These are phyloP conservation scores for Tephrocybe sp. DNA, from an alignment of 768 basidiomycete species.

Conservation along the genomic window DNA sequence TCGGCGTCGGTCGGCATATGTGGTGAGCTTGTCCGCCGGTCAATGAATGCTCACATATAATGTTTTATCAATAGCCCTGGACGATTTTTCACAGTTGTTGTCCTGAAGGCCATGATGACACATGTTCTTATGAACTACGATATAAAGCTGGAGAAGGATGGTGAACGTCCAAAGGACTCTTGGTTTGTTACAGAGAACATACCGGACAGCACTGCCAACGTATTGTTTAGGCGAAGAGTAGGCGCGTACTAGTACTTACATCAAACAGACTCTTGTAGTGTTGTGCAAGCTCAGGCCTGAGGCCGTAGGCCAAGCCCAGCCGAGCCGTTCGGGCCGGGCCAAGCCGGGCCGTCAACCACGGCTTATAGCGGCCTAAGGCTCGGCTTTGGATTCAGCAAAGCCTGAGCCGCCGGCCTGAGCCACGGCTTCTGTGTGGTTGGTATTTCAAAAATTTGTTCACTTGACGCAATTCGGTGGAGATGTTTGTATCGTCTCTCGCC, in stretches of 20 bases:
- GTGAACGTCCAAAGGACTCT: constrained; percentile 4
- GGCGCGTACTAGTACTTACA: not conserved
- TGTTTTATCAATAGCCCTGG: constrained; percentile 31
- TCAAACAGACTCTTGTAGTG: not conserved
- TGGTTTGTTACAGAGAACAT: constrained; percentile 11
- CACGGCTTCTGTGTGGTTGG: not conserved
- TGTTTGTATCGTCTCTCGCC: too few relatives aligned
- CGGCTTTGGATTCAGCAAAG: not conserved
- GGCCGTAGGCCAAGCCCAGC: not conserved
- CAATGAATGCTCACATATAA: not conserved
- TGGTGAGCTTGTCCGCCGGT: constrained; percentile 16
- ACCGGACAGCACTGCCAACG: constrained; percentile 12
- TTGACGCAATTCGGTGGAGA: too few relatives aligned
- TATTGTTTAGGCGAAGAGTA: constrained; percentile 14
- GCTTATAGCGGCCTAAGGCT: not conserved
- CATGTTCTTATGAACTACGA: constrained; percentile 39
- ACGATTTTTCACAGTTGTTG: constrained; percentile 39
- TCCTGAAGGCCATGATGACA: constrained; percentile 37
- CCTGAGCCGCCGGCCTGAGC: not conserved
- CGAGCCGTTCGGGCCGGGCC: constrained; percentile 1
- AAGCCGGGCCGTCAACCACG: not conserved
- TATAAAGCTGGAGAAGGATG: constrained; percentile 23
- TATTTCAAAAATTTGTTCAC: not conserved
- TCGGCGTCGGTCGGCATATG: constrained; percentile 30
- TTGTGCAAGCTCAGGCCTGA: not conserved